Conservation (phyloP, 768 basidiomycete genomes). For the Leucocoprinus sp. region DNA sequence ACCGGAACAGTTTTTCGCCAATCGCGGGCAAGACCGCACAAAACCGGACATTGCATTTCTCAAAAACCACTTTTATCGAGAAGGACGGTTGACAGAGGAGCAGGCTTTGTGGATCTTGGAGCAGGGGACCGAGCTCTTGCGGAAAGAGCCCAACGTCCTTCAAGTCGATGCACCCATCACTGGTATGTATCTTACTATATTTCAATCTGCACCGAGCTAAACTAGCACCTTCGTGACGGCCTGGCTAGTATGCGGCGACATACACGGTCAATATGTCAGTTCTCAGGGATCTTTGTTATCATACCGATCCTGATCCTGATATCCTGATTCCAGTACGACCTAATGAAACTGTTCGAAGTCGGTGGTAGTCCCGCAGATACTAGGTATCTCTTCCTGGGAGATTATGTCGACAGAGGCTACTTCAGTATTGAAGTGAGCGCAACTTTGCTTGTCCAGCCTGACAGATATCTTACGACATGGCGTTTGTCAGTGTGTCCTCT, state of each 20-base stretch:
- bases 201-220: not conserved
- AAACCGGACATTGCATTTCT: slow-evolving; percentile 95
- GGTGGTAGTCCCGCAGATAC: slow-evolving; percentile 93
- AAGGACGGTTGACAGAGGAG: slow-evolving; percentile 88
- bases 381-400: slow-evolving; percentile 85
- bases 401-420: slow-evolving; percentile 91
- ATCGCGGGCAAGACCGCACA: slow-evolving; percentile 58
- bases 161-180: slow-evolving; percentile 97
- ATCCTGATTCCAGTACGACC: slow-evolving; percentile 54
- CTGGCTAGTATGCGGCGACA: slow-evolving; percentile 87
- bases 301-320: slow-evolving; percentile 9
- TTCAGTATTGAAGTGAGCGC: slow-evolving; percentile 79
- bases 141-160: slow-evolving; percentile 81
- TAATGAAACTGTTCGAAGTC: slow-evolving; percentile 94
- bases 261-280: slow-evolving; percentile 97
- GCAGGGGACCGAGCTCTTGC: slow-evolving; percentile 77
- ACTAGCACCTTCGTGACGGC: slow-evolving; percentile 1
- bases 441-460: not conserved
- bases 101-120: slow-evolving; percentile 93
- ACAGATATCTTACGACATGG: slow-evolving; percentile 9
- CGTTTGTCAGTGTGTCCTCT: slow-evolving; percentile 77
- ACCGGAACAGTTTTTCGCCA: slow-evolving; percentile 87
- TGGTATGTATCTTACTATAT: slow-evolving; percentile 41
- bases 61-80: slow-evolving; percentile 98
- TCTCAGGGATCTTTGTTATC: slow-evolving; percentile 9